A percentile compares a stretch with the other conserved stretches of the same genome.
phyloP scores from a whole-genome alignment of 805 yeast species.

The Ogataea philodendri region DNA sequence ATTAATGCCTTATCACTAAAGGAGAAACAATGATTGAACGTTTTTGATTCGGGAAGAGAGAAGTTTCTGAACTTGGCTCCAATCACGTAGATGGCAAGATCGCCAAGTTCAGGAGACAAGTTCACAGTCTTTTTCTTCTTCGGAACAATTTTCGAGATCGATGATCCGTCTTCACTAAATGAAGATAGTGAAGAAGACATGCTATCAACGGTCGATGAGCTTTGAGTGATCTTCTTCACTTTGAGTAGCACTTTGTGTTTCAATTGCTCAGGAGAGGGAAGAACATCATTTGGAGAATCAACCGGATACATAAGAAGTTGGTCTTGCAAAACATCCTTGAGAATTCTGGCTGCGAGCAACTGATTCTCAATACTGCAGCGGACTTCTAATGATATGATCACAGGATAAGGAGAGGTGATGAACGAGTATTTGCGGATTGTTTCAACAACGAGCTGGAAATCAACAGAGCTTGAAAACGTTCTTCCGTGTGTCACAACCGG shows the following conservation, averaged over 20 bases:
- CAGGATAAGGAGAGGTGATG: conserved; percentile 80
- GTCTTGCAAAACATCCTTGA: conserved; percentile 60
- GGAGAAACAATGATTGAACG: conserved; percentile 80
- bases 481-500: conserved; percentile 92
- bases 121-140: conserved; percentile 21
- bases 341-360: conserved; percentile 46
- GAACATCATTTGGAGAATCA: conserved; percentile 21
- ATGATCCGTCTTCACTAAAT: conserved; percentile 28
- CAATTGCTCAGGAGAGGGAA: conserved; percentile 75
- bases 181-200: conserved; percentile 34
- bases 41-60: conserved; percentile 81
- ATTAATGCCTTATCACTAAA: conserved; percentile 71
- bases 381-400: conserved; percentile 81
- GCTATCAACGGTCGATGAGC: conserved; percentile 5
- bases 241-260: conserved; percentile 74
- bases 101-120: conserved; percentile 46
- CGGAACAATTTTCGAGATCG: conserved; percentile 25
- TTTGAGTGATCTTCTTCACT: conserved; percentile 51
- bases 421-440: conserved; percentile 84
- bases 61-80: conserved; percentile 81
- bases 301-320: conserved; percentile 45
- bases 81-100: conserved; percentile 66
- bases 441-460: conserved; percentile 64
- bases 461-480: conserved; percentile 73
- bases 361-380: conserved; percentile 75